phyloP scores from a whole-genome alignment of 345 rosid genomes.

The Zanthoxylum bungeanum region DNA sequence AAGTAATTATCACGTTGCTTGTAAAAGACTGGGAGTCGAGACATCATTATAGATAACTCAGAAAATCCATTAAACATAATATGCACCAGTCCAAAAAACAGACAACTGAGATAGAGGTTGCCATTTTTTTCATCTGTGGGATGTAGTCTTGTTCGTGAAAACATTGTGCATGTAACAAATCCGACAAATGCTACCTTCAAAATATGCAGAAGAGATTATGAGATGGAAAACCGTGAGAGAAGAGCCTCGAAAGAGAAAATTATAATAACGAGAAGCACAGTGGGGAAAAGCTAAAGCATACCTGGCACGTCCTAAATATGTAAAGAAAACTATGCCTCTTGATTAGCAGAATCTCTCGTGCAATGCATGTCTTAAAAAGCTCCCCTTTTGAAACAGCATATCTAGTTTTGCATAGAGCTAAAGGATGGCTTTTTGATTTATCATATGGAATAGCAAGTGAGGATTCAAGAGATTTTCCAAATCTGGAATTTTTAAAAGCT shows the following conservation, averaged over 20 bases:
- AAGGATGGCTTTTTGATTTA: slow-evolving; percentile 46
- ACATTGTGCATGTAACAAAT: slow-evolving; percentile 71
- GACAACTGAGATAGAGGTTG: slow-evolving; percentile 70
- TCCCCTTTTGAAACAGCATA: slow-evolving; percentile 77
- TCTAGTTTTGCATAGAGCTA: slow-evolving; percentile 61
- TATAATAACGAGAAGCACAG: background rate
- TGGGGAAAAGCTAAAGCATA: slow-evolving; percentile 21
- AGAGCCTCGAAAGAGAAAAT: background rate
- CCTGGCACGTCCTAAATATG: slow-evolving; percentile 80
- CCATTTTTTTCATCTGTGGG: slow-evolving; percentile 71
- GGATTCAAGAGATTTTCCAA: slow-evolving; percentile 53
- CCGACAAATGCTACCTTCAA: slow-evolving; percentile 83
- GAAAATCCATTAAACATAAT: slow-evolving; percentile 90
- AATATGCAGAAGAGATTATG: slow-evolving; percentile 6
- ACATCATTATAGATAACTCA: slow-evolving; percentile 78
- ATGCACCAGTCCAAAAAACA: slow-evolving; percentile 79
- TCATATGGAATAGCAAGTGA: slow-evolving; percentile 45
- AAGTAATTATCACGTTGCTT: slow-evolving; percentile 88
- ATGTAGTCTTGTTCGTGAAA: slow-evolving; percentile 72
- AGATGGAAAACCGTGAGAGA: background rate
- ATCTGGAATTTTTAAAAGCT: slow-evolving; percentile 62
- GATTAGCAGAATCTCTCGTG: slow-evolving; percentile 64
- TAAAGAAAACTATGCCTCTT: slow-evolving; percentile 72
- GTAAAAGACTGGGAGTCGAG: slow-evolving; percentile 85
- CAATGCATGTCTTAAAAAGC: slow-evolving; percentile 60